Evolutionary conservation across 2,329 filamentous ascomycete species (phyloP).

Genomic region (Aspergillus puulaauensis): DNA sequence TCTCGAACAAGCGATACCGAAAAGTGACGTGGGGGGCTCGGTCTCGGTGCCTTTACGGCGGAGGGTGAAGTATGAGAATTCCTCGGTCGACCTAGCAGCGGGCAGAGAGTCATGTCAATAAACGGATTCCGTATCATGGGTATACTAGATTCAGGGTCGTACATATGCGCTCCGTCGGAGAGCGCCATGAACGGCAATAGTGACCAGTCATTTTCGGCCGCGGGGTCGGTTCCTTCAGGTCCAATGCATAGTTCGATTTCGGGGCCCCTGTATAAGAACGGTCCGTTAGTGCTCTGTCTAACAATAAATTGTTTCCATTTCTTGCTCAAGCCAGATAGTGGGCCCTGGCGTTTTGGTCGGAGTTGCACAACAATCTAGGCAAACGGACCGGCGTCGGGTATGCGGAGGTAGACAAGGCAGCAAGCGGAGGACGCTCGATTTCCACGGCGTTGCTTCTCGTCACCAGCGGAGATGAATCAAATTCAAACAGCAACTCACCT

Average conservation of each 20-base stretch:
- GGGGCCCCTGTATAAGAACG: constrained; percentile 61
- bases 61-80: constrained; percentile 98
- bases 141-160: constrained; percentile 36
- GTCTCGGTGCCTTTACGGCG: constrained; percentile 53
- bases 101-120: constrained; percentile 10
- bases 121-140: background rate
- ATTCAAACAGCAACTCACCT: constrained; percentile 32
- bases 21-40: constrained; percentile 72
- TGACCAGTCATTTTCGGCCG: constrained; percentile 82
- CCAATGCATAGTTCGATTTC: constrained; percentile 95
- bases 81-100: constrained; percentile 70
- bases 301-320: background rate
- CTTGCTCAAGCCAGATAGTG: background rate
- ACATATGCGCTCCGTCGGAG: constrained; percentile 93
- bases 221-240: constrained; percentile 73
- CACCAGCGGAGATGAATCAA: background rate
- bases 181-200: constrained; percentile 95
- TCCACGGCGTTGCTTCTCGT: background rate
- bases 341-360: background rate
- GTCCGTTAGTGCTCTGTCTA: background rate
- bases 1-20: constrained; percentile 92
- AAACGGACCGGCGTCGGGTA: background rate
- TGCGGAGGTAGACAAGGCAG: background rate
- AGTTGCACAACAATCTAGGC: background rate
- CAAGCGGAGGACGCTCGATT: background rate